Base-by-base conservation (phyloP, 2,329 filamentous ascomycete genomes). In the Cadophora gregata region DNA sequence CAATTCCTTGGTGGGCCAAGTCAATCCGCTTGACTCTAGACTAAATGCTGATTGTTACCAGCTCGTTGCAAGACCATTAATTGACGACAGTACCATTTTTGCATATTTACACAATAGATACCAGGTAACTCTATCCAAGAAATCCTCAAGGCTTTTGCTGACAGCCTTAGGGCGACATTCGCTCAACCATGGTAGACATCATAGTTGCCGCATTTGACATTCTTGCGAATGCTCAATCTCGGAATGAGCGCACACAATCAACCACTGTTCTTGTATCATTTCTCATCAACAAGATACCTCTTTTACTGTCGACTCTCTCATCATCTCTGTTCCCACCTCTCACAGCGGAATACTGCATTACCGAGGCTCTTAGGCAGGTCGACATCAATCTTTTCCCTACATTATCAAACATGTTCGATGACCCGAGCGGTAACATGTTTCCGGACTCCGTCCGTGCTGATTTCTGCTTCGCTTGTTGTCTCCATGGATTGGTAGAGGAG, bases 201-300 rank as follows among this genome's bases (percentile, higher is more conserved):
- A 91, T 98, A 50, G 86, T 95, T 10, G 93, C 93, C 1, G 90
- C 93, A 0, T 98, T 99, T 75, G 94, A 98, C 73, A 86, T 96
- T 5, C 83, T 99, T 19, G 92, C 93, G 42, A 97, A 97, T 74
- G 91, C 91, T 5, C 91, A 95, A 69, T 92, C 96, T 72, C 87
- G 91, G 45, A 86, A 83, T 55, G 87, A 90, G 73, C 81, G 85
- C 9, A 77, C 79, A 21, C 82, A 87, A 62, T 85, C 83, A 0
- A 85, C 92, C 64, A 90, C 93, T 66, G 80, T 95, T 21, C 84
- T 97, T 61, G 90, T 93, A 42, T 96, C 94, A 0, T 99, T 96
- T 76, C 83, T 99, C 27, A 90, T 96, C 72, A 87, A 93, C 85
- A 84, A 88, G 74, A 78, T 93, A 3, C 90, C 90, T 0, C 73